Evolutionary conservation across 257 asterid genomes (phyloP).

Genomic region (Oldenlandia corymbosa): DNA sequence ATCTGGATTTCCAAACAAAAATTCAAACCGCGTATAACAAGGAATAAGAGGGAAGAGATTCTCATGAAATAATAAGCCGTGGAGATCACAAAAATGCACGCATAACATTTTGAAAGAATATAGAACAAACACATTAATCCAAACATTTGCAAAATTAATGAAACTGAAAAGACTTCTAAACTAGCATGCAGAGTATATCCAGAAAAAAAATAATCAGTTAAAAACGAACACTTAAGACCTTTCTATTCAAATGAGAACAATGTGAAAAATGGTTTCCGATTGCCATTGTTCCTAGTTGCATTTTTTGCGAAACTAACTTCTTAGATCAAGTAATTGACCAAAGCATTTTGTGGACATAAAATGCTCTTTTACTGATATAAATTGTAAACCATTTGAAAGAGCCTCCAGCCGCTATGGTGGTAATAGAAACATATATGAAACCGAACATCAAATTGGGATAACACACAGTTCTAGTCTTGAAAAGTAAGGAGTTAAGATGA

Average conservation of each 20-base stretch:
- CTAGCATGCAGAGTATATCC: not conserved
- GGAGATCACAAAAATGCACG: not conserved
- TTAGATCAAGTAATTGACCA: not conserved
- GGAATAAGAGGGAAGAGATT: constrained; percentile 13
- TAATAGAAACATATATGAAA: too few species aligned
- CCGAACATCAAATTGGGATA: too few species aligned
- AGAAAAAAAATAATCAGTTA: not conserved
- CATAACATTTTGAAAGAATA: not conserved
- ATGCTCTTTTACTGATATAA: not conserved
- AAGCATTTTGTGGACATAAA: too few species aligned
- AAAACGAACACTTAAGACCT: too few species aligned
- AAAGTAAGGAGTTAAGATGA: not conserved
- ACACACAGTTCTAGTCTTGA: not conserved
- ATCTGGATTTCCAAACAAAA: constrained; percentile 42
- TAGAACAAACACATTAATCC: not conserved
- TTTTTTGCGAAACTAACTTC: not conserved
- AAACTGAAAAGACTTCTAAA: not conserved
- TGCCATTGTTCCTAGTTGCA: not conserved
- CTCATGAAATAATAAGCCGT: not conserved
- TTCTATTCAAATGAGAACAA: too few species aligned
- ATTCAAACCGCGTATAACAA: constrained; percentile 10
- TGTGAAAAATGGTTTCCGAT: too few species aligned
- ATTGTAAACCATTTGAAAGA: too few species aligned
- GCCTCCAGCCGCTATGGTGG: too few species aligned
- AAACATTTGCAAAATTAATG: not conserved